These are phyloP conservation scores for Stachybotrys elegans DNA, from an alignment of 2,329 filamentous ascomycete species.

Conservation along the genomic window DNA sequence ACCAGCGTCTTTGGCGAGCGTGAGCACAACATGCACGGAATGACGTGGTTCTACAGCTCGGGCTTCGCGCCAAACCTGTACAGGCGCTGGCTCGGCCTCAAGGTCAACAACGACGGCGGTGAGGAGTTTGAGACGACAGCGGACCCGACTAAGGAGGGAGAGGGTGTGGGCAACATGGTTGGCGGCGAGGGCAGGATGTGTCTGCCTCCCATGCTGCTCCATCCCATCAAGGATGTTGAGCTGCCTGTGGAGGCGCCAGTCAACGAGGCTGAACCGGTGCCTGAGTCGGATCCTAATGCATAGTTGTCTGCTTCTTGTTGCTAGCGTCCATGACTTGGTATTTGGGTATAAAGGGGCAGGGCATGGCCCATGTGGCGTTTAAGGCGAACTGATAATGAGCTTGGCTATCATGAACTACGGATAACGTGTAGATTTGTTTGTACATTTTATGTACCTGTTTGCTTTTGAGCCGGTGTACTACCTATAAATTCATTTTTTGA, in stretches of 20 bases:
- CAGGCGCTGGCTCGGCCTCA: slow-evolving; percentile 78
- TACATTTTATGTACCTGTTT: no score
- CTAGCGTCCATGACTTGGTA: no score
- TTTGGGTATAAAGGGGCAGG: no score
- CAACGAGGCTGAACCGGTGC: slow-evolving; percentile 34
- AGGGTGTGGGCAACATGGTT: slow-evolving; percentile 46
- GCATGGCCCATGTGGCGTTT: no score
- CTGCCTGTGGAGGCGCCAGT: slow-evolving; percentile 56
- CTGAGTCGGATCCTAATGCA: slow-evolving; percentile 41
- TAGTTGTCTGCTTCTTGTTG: no score
- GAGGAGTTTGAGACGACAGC: slow-evolving; percentile 66
- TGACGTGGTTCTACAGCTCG: slow-evolving; percentile 89
- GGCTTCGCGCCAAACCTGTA: slow-evolving; percentile 79
- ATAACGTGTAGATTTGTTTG: no score
- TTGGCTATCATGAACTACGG: no score
- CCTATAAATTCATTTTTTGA: no score
- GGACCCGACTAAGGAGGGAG: slow-evolving; percentile 45
- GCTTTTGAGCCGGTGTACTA: no score
- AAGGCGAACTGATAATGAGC: no score
- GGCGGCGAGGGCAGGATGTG: slow-evolving; percentile 84
- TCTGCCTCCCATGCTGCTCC: slow-evolving; percentile 80
- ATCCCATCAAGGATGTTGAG: slow-evolving; percentile 78
- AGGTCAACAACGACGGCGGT: slow-evolving; percentile 72
- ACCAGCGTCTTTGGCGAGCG: slow-evolving; percentile 75
- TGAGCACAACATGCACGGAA: slow-evolving; percentile 82